Percentiles rank a stretch among this genome's conserved stretches.
These are phyloP conservation scores for Nicotiana otophora DNA, from an alignment of 257 asterid genomes.

Conservation along the genomic window DNA sequence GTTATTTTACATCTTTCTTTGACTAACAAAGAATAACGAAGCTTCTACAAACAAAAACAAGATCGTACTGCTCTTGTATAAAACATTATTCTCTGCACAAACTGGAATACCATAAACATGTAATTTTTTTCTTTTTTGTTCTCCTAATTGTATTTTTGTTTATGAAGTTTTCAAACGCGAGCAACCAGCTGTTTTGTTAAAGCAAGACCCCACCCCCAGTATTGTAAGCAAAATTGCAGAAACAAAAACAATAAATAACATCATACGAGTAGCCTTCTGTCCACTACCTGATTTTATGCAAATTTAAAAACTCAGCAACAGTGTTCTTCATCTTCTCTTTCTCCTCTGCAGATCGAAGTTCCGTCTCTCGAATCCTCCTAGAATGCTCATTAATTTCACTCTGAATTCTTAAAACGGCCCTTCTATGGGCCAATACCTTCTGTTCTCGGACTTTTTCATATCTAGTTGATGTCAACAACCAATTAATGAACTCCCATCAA, in stretches of 20 bases:
- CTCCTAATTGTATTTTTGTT: background rate
- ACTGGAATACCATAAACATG: background rate
- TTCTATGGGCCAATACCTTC: conserved; percentile 56
- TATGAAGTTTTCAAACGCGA: background rate
- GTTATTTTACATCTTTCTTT: background rate
- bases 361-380: conserved; percentile 48
- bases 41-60: background rate
- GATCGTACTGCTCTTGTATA: background rate
- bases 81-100: background rate
- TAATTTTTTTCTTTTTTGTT: background rate
- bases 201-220: background rate
- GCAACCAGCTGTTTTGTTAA: background rate
- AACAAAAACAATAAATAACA: background rate
- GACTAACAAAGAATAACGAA: background rate
- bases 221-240: background rate
- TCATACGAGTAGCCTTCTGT: background rate
- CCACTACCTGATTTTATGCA: conserved; percentile 50
- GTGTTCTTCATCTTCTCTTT: conserved; percentile 45
- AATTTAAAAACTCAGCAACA: conserved; percentile 43
- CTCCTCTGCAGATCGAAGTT: conserved; percentile 40
- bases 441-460: conserved; percentile 57
- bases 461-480: background rate
- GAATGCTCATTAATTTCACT: conserved; percentile 47
- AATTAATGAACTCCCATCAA: conserved; percentile 1
- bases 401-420: conserved; percentile 64